These are phyloP conservation scores for Candida insectorum DNA, from an alignment of 805 yeast genomes.

Conservation along the genomic window DNA sequence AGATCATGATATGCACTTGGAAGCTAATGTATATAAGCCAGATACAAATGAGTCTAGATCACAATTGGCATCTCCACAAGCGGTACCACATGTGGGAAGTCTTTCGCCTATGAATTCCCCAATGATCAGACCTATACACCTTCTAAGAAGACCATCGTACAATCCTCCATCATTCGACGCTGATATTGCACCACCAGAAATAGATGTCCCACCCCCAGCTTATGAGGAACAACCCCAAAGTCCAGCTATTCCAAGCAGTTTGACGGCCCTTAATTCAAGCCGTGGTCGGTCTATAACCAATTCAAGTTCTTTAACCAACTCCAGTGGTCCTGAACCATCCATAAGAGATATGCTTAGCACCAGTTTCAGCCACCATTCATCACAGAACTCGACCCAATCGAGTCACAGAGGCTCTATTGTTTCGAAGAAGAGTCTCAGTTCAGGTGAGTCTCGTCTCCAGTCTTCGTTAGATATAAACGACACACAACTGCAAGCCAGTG, in stretches of 20 bases:
- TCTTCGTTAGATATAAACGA: neutral
- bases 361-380: conserved; percentile 8
- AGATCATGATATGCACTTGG: conserved; percentile 39
- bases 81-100: conserved; percentile 46
- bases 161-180: conserved; percentile 64
- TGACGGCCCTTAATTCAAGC: neutral
- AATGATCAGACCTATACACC: conserved; percentile 47
- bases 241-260: neutral
- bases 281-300: conserved; percentile 4
- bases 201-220: conserved; percentile 26
- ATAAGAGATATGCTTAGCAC: conserved; percentile 11
- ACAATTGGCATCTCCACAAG: conserved; percentile 60
- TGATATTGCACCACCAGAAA: conserved; percentile 15
- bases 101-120: conserved; percentile 43
- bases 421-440: conserved; percentile 12
- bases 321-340: conserved; percentile 1
- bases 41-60: conserved; percentile 31
- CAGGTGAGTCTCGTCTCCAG: conserved; percentile 7
- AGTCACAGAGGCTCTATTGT: conserved; percentile 5
- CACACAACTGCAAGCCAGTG: neutral
- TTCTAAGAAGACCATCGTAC: conserved; percentile 50
- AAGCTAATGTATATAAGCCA: conserved; percentile 54
- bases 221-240: conserved; percentile 18
- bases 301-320: neutral
- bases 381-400: neutral